Percentiles rank a stretch among this genome's conserved stretches.
Conservation (phyloP, 176 grass and related monocot species). For the Guadua angustifolia region DNA sequence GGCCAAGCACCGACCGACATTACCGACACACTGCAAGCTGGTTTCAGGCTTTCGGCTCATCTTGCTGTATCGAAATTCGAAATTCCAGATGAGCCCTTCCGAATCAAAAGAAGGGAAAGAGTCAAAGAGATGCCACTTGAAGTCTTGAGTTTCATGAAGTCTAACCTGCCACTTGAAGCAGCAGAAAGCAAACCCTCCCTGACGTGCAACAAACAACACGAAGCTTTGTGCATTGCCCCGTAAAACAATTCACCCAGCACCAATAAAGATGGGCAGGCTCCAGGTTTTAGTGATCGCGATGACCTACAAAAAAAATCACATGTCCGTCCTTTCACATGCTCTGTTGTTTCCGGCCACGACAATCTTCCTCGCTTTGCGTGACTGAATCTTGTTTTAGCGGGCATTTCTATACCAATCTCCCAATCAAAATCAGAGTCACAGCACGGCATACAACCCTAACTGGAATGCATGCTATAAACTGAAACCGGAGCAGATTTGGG, state of each 20-base stretch:
- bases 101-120: background rate
- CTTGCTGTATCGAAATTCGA: background rate
- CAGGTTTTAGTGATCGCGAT: too few relatives aligned
- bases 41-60: slow-evolving; percentile 22
- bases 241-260: too few relatives aligned
- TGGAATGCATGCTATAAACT: background rate
- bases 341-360: too few relatives aligned
- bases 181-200: background rate
- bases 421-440: too few relatives aligned
- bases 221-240: too few relatives aligned
- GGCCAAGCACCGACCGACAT: slow-evolving; percentile 1
- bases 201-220: background rate
- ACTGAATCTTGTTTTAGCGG: too few relatives aligned
- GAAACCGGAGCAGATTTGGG: background rate
- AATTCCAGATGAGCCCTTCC: background rate
- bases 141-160: background rate
- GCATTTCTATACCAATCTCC: too few relatives aligned
- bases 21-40: background rate
- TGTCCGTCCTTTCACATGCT: too few relatives aligned
- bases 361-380: too few relatives aligned
- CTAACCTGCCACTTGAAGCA: background rate
- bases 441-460: too few relatives aligned
- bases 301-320: too few relatives aligned
- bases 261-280: too few relatives aligned
- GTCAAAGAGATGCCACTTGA: background rate